Evolutionary conservation across 495 filamentous ascomycete species (phyloP).

Genomic region (Penicillium verhagenii): DNA sequence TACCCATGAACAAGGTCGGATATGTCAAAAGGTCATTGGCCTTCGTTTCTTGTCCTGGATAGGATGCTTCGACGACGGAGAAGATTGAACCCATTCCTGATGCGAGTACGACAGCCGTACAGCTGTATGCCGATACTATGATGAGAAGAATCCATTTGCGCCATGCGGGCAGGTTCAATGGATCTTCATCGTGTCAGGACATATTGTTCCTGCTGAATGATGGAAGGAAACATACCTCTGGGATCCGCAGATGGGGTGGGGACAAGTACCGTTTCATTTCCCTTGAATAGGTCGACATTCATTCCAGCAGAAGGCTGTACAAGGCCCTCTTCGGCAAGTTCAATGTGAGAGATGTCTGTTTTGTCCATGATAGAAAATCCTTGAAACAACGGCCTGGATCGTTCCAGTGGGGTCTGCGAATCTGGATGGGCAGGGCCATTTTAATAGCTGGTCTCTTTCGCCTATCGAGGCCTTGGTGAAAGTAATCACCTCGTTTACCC

Average conservation of each 20-base stretch:
- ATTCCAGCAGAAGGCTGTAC: slow-evolving; percentile 1
- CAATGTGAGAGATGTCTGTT: slow-evolving; percentile 12
- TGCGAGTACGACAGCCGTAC: slow-evolving; percentile 18
- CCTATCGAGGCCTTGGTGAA: neutral
- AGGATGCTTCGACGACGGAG: slow-evolving; percentile 13
- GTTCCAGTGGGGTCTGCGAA: no score
- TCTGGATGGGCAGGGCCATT: neutral
- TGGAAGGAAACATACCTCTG: slow-evolving; percentile 14
- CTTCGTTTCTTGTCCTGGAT: slow-evolving; percentile 19
- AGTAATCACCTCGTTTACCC: neutral
- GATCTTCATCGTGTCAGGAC: slow-evolving; percentile 19
- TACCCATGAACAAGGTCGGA: slow-evolving; percentile 30
- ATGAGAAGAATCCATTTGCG: slow-evolving; percentile 24
- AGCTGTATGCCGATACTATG: slow-evolving; percentile 19
- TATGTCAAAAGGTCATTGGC: slow-evolving; percentile 26
- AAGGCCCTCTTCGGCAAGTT: neutral
- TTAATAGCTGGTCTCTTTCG: neutral
- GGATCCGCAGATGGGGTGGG: slow-evolving; percentile 26
- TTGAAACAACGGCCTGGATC: no score
- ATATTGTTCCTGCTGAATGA: neutral
- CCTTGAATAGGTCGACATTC: slow-evolving; percentile 17
- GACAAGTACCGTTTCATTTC: slow-evolving; percentile 18
- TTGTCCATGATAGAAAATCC: slow-evolving; percentile 11
- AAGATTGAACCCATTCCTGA: slow-evolving; percentile 28
- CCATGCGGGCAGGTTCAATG: slow-evolving; percentile 22